Evolutionary conservation across 2,329 filamentous ascomycete species (phyloP).

Genomic region (Penicillium sp.): DNA sequence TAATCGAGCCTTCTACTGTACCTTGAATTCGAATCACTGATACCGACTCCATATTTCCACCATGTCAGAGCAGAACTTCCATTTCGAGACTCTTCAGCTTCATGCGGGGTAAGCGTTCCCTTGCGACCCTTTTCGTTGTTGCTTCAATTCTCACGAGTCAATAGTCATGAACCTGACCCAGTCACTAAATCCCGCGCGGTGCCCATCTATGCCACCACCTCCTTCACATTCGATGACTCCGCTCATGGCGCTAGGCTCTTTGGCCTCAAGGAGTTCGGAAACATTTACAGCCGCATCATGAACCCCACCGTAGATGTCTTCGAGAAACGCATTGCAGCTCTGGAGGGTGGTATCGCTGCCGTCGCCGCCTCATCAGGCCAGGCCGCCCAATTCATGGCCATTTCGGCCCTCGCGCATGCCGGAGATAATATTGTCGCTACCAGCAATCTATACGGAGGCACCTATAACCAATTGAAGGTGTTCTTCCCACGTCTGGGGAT

Average conservation of each 20-base stretch:
- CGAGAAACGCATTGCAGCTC: conserved; percentile 92
- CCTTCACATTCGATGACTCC: conserved; percentile 92
- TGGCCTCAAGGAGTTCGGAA: conserved; percentile 93
- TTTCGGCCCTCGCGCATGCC: conserved; percentile 77
- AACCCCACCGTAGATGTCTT: conserved; percentile 96
- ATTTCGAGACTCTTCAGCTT: conserved; percentile 83
- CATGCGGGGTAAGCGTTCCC: conserved; percentile 69
- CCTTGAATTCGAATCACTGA: background rate
- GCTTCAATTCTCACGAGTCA: conserved; percentile 8
- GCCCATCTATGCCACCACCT: conserved; percentile 95
- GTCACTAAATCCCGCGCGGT: conserved; percentile 85
- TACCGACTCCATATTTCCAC: background rate
- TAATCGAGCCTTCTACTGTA: too few species aligned
- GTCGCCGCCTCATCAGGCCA: conserved; percentile 85
- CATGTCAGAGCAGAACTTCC: conserved; percentile 43
- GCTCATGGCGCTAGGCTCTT: conserved; percentile 94
- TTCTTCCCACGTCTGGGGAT: conserved; percentile 85
- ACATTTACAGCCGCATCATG: conserved; percentile 97
- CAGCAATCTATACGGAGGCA: conserved; percentile 88
- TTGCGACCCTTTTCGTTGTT: background rate
- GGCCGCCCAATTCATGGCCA: conserved; percentile 87
- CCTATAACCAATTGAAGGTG: conserved; percentile 97
- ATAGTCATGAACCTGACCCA: conserved; percentile 77
- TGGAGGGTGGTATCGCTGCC: conserved; percentile 87
- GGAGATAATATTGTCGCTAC: conserved; percentile 95